A percentile compares a stretch with the other conserved stretches of the same genome.
Evolutionary conservation across 2,329 filamentous ascomycete genomes (phyloP).

Genomic region (Cryphonectria carpinicola): DNA sequence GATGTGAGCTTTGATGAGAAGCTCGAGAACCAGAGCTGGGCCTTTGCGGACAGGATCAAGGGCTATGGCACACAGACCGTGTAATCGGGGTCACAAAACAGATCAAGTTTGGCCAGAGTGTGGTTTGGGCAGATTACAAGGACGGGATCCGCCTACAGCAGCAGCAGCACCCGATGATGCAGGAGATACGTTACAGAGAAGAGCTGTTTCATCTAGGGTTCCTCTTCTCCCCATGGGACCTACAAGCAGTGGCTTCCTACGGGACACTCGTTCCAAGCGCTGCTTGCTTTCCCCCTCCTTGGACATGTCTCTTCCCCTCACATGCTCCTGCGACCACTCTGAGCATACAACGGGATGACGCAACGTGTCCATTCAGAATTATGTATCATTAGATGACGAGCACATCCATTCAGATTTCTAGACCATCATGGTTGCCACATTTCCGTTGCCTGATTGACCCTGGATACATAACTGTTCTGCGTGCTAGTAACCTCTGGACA

Average conservation of each 20-base stretch:
- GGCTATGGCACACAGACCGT: slow-evolving; percentile 89
- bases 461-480: neutral
- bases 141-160: neutral
- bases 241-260: neutral
- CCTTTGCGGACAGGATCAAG: slow-evolving; percentile 91
- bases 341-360: neutral
- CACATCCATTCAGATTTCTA: slow-evolving; percentile 14
- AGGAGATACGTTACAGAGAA: neutral
- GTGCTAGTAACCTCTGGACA: neutral
- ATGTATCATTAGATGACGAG: slow-evolving; percentile 20
- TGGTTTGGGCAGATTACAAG: neutral
- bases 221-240: neutral
- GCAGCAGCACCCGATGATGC: neutral
- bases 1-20: slow-evolving; percentile 83
- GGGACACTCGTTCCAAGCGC: neutral
- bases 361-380: slow-evolving; percentile 3
- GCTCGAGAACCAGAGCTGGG: slow-evolving; percentile 96
- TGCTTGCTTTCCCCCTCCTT: neutral
- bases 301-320: neutral
- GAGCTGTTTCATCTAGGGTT: neutral
- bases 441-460: neutral
- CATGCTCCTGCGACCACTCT: neutral
- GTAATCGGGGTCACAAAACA: slow-evolving; percentile 37
- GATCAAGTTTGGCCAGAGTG: neutral
- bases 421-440: neutral